Percentiles rank a stretch among this genome's conserved stretches.
Evolutionary conservation across 805 yeast species (phyloP).

Genomic region (Zygosaccharomyces lentus): DNA sequence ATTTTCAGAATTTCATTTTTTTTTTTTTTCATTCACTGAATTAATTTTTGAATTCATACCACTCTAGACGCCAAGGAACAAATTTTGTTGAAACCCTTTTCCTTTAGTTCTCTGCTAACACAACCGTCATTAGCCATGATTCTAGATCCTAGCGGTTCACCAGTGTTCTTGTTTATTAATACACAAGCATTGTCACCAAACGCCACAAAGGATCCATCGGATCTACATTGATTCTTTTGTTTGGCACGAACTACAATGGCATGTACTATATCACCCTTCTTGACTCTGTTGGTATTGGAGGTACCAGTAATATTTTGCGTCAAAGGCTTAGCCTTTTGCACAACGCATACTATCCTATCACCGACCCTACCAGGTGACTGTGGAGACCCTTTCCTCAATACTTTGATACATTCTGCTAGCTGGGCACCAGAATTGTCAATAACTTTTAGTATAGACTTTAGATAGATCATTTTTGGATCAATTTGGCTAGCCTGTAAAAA

Average conservation of each 20-base stretch:
- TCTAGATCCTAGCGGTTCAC: slow-evolving; percentile 94
- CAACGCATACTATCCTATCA: slow-evolving; percentile 90
- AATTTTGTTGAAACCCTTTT: slow-evolving; percentile 77
- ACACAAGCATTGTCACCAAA: slow-evolving; percentile 98
- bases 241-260: slow-evolving; percentile 94
- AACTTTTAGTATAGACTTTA: slow-evolving; percentile 82
- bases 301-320: slow-evolving; percentile 69
- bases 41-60: slow-evolving; percentile 35
- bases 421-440: slow-evolving; percentile 96
- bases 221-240: slow-evolving; percentile 62
- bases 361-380: slow-evolving; percentile 80
- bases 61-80: slow-evolving; percentile 89
- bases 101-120: slow-evolving; percentile 86
- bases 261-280: slow-evolving; percentile 92
- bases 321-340: slow-evolving; percentile 82
- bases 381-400: slow-evolving; percentile 77
- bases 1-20: background rate
- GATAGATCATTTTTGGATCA: slow-evolving; percentile 62
- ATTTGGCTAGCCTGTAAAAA: background rate
- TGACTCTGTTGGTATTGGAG: slow-evolving; percentile 71
- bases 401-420: slow-evolving; percentile 93
- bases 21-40: background rate
- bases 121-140: slow-evolving; percentile 50
- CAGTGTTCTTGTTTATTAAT: slow-evolving; percentile 76
- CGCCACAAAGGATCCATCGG: slow-evolving; percentile 80